Conservation (phyloP, 2,329 filamentous ascomycete genomes). For the Pseudogymnoascus sp. region DNA sequence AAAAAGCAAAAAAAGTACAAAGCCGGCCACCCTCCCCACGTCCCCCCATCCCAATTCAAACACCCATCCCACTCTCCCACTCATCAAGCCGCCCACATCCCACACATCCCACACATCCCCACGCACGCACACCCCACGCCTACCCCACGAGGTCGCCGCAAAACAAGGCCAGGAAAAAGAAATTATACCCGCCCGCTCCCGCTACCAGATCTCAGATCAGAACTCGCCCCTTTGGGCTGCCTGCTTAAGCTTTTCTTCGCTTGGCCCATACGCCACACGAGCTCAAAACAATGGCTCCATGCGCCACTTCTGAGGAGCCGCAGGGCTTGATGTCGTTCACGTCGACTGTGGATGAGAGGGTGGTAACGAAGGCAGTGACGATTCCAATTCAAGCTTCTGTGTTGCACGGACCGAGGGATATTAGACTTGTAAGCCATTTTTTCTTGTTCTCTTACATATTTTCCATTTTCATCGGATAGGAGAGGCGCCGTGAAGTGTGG, state of each 20-base stretch:
- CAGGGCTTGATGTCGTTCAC: constrained; percentile 33
- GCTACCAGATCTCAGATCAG: constrained; percentile 1
- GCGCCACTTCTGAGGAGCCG: not conserved
- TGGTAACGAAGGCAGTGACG: not conserved
- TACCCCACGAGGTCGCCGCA: constrained; percentile 1
- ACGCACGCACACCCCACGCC: not conserved
- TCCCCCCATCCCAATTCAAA: constrained; percentile 4
- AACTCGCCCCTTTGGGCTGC: constrained; percentile 2
- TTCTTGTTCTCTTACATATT: not conserved
- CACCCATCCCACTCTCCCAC: constrained; percentile 3
- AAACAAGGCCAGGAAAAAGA: constrained; percentile 5
- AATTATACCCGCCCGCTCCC: constrained; percentile 6
- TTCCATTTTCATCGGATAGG: constrained; percentile 15
- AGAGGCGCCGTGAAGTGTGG: not conserved
- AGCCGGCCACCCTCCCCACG: constrained; percentile 1
- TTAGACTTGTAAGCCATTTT: constrained; percentile 42
- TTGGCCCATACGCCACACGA: not conserved
- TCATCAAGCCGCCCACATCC: not conserved
- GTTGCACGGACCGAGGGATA: constrained; percentile 48
- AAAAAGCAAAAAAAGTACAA: constrained; percentile 6
- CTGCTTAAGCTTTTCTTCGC: not conserved
- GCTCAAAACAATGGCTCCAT: constrained; percentile 2
- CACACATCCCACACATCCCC: not conserved
- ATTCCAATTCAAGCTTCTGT: constrained; percentile 43
- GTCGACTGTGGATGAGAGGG: constrained; percentile 13